Conservation (phyloP, 495 filamentous ascomycete genomes). For the Gamarada debralockiae region DNA sequence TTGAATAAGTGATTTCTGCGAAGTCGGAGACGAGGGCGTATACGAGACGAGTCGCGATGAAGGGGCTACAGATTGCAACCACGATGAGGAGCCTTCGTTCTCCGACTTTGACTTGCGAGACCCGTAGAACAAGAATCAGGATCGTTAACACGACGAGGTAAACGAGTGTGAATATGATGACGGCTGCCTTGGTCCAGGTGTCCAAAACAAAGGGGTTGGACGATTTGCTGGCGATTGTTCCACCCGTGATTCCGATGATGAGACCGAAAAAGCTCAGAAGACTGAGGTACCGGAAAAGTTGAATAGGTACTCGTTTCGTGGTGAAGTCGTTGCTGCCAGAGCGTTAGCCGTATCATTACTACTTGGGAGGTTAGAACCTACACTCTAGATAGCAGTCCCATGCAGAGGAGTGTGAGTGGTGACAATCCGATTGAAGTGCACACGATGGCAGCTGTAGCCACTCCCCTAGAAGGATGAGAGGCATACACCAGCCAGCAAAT, state of each 20-base stretch:
- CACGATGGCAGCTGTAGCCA: background rate
- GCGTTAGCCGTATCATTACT: background rate
- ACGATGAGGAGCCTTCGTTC: constrained; percentile 32
- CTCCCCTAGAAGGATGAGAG: background rate
- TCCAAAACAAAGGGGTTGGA: background rate
- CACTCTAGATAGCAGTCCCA: background rate
- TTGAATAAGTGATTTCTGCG: constrained; percentile 28
- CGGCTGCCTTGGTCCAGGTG: background rate
- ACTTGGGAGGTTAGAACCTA: background rate
- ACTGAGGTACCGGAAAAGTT: background rate
- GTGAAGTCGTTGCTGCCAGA: background rate
- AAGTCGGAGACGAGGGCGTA: constrained; percentile 32
- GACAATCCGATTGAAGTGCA: background rate
- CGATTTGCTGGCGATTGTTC: background rate
- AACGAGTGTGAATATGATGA: background rate
- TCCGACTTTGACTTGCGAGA: background rate
- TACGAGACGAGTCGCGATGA: constrained; percentile 33
- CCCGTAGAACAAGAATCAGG: background rate
- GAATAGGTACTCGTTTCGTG: background rate
- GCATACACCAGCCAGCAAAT: background rate
- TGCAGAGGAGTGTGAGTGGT: background rate
- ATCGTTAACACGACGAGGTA: background rate
- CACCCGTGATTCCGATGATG: background rate
- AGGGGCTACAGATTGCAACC: constrained; percentile 27
- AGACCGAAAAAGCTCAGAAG: background rate